Base-by-base conservation (phyloP, 2,329 filamentous ascomycete genomes). In the Neophaeococcomyces mojaviensis region DNA sequence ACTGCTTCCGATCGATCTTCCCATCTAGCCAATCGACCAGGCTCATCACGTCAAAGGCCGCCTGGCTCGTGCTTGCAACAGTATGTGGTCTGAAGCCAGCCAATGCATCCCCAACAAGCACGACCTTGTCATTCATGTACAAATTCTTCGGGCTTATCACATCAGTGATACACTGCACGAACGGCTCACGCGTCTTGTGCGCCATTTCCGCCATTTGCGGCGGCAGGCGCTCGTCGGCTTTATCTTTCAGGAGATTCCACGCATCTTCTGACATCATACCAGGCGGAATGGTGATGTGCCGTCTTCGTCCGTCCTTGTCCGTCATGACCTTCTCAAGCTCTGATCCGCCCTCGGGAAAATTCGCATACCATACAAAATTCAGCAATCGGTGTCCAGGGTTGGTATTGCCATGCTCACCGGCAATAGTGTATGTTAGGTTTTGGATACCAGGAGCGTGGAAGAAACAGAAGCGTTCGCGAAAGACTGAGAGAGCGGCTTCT, bases 301-400 rank as follows among this genome's bases (percentile, higher is more conserved):
- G 57, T 33, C 46, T 35, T 26, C 59, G 56, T 19, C 56, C 57
- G 20, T 55, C 34, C 36, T 46, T 56, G 47, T 61, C 59, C 13
- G 58, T 61, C 48, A 62, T 52, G 44, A 61, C 52, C 24, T 58
- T 54, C 28, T 46, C 52, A 9, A 54, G 47, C 24, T 53, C 52
- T 26, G 48, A 19, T n/a, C 43, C 44, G 22, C 47, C 50, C 30
- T 52, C 50, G 7, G 50, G 34, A 38, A 55, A 50, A 28, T 55
- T 55, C 19, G 47, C 45, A 47, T 61, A 61, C 58, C 58, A 62
- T 9, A 55, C 60, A 26, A 57, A 56, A 48, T 61, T 61, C 35
- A 61, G 49, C 15, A 57, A 46, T 13, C 58, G 48, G 16, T 52
- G 38, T 7, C 55, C 58, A 8, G 47, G 39, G 10, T 51, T 47